Percentiles rank a stretch among this genome's conserved stretches.
phyloP scores from a whole-genome alignment of 352 stramenopile species.

The Globisporangium takayamanum region DNA sequence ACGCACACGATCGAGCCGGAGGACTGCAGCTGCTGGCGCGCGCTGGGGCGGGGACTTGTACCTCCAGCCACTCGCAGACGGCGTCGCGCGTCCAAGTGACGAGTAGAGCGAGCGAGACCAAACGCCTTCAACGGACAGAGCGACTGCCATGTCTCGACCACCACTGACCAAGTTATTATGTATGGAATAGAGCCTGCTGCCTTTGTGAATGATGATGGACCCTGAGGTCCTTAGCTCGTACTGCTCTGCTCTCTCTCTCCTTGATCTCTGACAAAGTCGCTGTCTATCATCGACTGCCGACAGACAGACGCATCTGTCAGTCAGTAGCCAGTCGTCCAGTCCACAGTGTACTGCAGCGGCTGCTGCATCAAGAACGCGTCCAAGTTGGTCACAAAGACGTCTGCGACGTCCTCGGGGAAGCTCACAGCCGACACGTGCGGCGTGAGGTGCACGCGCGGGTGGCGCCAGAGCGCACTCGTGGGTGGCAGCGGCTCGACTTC shows the following conservation, averaged over 20 bases:
- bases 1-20: background rate
- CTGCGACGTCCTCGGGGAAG: conserved; percentile 65
- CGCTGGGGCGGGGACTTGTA: conserved; percentile 26
- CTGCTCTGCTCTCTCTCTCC: no score
- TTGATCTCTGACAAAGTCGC: no score
- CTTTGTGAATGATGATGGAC: no score
- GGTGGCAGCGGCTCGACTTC: conserved; percentile 46
- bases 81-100: no score
- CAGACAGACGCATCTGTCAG: background rate
- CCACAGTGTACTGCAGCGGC: conserved; percentile 35
- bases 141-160: no score
- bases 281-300: no score
- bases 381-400: conserved; percentile 63
- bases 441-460: conserved; percentile 60
- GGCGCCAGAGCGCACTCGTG: conserved; percentile 55
- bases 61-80: conserved; percentile 18
- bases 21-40: background rate
- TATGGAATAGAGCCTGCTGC: conserved; percentile 7
- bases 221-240: background rate
- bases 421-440: conserved; percentile 79
- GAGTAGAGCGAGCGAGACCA: no score
- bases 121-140: no score
- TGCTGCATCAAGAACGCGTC: conserved; percentile 34
- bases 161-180: conserved; percentile 4
- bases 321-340: conserved; percentile 50